Conservation (phyloP, 345 rosid genomes). For the Hibiscus trionum region DNA sequence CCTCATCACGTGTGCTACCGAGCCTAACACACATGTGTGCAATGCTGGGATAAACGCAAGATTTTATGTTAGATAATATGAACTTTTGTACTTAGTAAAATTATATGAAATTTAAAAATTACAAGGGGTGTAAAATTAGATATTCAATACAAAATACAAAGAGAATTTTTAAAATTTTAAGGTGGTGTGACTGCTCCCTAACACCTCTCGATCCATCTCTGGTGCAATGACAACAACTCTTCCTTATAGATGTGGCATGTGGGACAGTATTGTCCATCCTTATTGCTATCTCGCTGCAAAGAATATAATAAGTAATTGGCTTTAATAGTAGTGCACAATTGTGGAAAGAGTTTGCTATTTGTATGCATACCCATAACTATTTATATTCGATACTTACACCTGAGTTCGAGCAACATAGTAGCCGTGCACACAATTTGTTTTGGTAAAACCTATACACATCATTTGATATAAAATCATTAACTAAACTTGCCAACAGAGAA, state of each 20-base stretch:
- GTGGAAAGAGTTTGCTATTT: neutral
- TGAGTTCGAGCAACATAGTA: no score
- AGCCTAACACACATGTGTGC: constrained; percentile 11
- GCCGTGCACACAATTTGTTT: no score
- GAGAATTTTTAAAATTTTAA: no score
- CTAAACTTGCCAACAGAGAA: neutral
- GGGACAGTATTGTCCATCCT: constrained; percentile 2
- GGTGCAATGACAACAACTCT: constrained; percentile 1
- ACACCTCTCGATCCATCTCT: no score
- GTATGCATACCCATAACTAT: no score
- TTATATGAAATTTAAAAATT: no score
- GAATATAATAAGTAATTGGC: neutral
- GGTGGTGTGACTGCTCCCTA: no score
- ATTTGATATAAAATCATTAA: neutral
- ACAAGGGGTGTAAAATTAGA: no score
- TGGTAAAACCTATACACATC: neutral
- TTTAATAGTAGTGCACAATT: neutral
- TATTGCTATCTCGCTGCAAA: neutral
- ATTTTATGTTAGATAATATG: no score
- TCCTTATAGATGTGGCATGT: neutral
- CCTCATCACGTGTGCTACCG: neutral
- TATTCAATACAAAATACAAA: no score
- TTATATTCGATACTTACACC: no score
- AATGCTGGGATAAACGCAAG: neutral
- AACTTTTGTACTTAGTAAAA: no score